Evolutionary conservation across 2,329 filamentous ascomycete species (phyloP), one percentile per base, ranked within the genome.

Genomic region (Epichloe elymi): DNA sequence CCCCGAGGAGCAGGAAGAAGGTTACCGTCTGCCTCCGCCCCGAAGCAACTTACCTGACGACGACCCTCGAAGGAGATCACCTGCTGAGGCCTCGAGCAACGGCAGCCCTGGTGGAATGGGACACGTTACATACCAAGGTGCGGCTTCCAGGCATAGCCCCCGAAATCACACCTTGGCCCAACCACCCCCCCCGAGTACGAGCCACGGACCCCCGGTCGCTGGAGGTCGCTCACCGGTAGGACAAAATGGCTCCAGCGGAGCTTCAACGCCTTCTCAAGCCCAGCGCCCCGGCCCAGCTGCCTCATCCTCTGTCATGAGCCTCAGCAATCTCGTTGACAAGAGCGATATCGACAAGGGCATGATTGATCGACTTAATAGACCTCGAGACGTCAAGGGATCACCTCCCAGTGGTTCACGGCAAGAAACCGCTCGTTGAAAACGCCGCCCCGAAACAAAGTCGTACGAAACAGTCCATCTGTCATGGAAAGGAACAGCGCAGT

Each of bases 301-400:
- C 35, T 56, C 61, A 14, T 50, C 60, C 11, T 75, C 73, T n/a
- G 69, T 75, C 20, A 78, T 78, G 74, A 78, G 73, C 57, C 58
- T 76, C 40, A 73, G 70, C 59, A 75, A 74, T 52, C 63, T 76
- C 54, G 71, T 77, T 59, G 74, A 73, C 30, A 70, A 70, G 57
- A 73, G 68, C 56, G 75, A 79, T 51, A 78, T 79, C 52, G 77
- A 80, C 57, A 69, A 70, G 56, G 71, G 65, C 53, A 80, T 80
- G 77, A 67, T 80, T 51, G 70, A 71, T 39, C 70, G 74, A 38
- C 60, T 79, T 48, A 74, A 77, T 55, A 66, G 71, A 45, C 59
- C 65, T 14, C 55, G 58, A 26, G 58, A 60, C 30, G 20, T 19
- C 20, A 55, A 54, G 47, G 49, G 46, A 39, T 51, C 48, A 30